Evolutionary conservation across 164 flowering plant genomes (phyloP), one percentile per base, ranked within the genome.

Genomic region (Nelumbo lutea): DNA sequence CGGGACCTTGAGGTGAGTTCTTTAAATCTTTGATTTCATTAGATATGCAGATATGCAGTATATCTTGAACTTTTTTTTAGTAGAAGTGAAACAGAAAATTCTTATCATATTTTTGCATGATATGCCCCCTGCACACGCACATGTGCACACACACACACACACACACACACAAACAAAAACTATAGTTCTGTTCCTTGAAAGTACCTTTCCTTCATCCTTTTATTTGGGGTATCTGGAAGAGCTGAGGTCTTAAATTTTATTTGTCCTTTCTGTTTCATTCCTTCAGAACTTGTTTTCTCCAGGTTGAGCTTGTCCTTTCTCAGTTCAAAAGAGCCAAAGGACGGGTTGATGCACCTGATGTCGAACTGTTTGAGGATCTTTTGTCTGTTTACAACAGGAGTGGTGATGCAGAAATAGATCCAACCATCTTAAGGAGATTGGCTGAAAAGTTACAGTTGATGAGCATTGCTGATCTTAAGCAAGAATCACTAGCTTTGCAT

Each of bases 321-420:
- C 98, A 94, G 79, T 90, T 91, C 75, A 82, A 77, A 85, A 86
- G 96, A 83, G 95, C 97, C 58, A 90, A 85, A 78, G 96, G 82
- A 58, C 85, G 95, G 73, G 76, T 77, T 50, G 97, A 88, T 64
- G 60, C 81, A 3, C 82, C 85, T 1, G 90, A 95, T 80, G 76
- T 66, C 71, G 87, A 89, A 79, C 76, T 91, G 61, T 80, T 80
- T 74, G 86, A 78, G 39, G 91, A 89, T 77, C 80, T 95, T 14
- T 65, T 79, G 5, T 75, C 82, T 61, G 81, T 85, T 59, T 81
- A 88, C 68, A 77, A 72, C 63, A 82, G 73, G 53, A 75, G 71
- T 64, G 74, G 61, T 73, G 87, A 81, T 68, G 45, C 73, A 61
- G 72, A 71, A 41, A 57, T 73, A 9, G 90, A 92, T 73, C 83